phyloP scores from a whole-genome alignment of 345 rosid genomes.

The Euphorbia lathyris region DNA sequence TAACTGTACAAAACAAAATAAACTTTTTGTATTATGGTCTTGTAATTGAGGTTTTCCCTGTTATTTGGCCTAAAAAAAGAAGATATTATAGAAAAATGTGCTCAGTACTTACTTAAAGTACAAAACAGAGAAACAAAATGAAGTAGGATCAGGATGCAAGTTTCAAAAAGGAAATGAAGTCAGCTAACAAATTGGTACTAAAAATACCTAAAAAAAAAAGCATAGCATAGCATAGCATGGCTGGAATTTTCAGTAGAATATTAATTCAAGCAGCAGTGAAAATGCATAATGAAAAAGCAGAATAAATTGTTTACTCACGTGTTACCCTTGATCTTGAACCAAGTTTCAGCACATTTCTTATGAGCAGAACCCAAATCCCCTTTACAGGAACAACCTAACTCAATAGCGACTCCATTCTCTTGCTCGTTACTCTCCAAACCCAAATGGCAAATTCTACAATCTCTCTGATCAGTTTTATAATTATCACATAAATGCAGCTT shows the following conservation, averaged over 20 bases:
- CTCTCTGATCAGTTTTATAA: slow-evolving; percentile 29
- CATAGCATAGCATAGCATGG: background rate
- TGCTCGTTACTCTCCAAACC: slow-evolving; percentile 38
- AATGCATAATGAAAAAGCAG: background rate
- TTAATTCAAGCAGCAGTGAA: background rate
- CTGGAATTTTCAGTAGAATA: background rate
- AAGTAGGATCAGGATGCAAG: slow-evolving; percentile 9
- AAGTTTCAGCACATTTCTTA: slow-evolving; percentile 43
- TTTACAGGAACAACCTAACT: slow-evolving; percentile 44
- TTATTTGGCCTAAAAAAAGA: background rate
- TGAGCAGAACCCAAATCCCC: slow-evolving; percentile 46
- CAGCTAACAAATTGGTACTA: slow-evolving; percentile 8
- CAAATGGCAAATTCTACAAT: slow-evolving; percentile 73
- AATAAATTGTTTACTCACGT: slow-evolving; percentile 25
- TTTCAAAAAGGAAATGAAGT: background rate
- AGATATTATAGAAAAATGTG: slow-evolving; percentile 1
- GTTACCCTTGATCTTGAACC: slow-evolving; percentile 50
- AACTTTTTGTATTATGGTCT: background rate
- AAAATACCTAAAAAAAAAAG: background rate
- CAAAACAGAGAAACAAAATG: slow-evolving; percentile 5
- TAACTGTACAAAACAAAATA: background rate
- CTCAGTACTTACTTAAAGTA: background rate
- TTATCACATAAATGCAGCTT: slow-evolving; percentile 37
- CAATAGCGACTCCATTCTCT: slow-evolving; percentile 33
- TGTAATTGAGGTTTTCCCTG: background rate